phyloP scores from a whole-genome alignment of 345 rosid genomes.

The Brassica nigra region DNA sequence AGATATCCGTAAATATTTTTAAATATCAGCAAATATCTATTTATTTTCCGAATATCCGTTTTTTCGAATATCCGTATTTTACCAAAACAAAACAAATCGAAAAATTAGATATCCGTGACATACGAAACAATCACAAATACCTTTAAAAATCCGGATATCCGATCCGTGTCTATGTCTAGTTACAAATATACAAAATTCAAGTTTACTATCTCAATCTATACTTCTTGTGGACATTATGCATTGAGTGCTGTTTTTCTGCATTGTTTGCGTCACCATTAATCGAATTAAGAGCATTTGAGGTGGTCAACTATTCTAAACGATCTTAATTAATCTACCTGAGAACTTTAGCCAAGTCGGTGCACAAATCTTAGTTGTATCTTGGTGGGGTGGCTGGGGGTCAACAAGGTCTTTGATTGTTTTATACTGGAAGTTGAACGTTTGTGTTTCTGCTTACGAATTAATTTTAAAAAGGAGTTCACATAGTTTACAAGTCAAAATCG shows the following conservation, averaged over 20 bases:
- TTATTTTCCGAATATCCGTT: no score
- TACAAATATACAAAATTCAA: background rate
- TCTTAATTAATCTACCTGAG: background rate
- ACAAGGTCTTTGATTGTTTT: background rate
- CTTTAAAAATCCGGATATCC: no score
- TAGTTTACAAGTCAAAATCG: background rate
- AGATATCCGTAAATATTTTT: no score
- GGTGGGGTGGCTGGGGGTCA: background rate
- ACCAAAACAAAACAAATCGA: no score
- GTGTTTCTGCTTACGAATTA: background rate
- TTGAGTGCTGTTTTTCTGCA: background rate
- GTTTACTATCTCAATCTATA: background rate
- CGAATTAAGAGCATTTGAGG: background rate
- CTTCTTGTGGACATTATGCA: background rate
- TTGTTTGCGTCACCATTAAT: slow-evolving; percentile 3
- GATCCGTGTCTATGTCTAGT: no score
- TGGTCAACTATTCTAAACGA: background rate
- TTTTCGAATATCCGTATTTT: no score
- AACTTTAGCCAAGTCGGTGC: background rate
- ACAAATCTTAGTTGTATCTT: no score
- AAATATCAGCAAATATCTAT: no score
- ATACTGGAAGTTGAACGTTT: background rate
- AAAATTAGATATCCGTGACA: no score
- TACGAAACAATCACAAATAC: no score
- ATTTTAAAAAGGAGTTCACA: background rate